phyloP scores from a whole-genome alignment of 768 basidiomycete species.

The Russula olivacea region DNA sequence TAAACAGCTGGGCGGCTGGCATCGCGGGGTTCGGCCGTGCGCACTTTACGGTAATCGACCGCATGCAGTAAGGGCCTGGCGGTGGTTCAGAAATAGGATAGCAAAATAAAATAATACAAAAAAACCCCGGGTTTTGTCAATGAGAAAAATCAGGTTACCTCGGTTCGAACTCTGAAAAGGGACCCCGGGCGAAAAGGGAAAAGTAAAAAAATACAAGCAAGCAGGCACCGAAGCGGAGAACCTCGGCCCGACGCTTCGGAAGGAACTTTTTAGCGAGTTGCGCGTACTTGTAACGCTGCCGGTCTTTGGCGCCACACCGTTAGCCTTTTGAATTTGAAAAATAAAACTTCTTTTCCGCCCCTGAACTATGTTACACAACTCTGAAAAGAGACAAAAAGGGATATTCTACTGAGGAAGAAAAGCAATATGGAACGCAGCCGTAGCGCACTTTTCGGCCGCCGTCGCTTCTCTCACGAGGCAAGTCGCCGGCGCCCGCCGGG shows the following conservation, averaged over 20 bases:
- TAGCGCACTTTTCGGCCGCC: conserved; percentile 12
- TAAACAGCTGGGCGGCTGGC: not conserved
- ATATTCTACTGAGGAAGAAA: not conserved
- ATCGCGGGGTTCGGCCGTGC: conserved; percentile 5
- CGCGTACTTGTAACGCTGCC: conserved; percentile 3
- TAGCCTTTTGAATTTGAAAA: conserved; percentile 13
- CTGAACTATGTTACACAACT: not conserved
- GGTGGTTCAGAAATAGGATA: conserved; percentile 6
- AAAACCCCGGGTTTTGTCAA: not conserved
- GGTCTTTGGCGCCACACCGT: conserved; percentile 19
- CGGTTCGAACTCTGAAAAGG: conserved; percentile 14
- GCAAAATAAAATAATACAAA: not conserved
- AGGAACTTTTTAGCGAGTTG: conserved; percentile 12
- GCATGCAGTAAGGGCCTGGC: conserved; percentile 8
- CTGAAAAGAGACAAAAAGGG: not conserved
- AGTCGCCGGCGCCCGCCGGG: not conserved
- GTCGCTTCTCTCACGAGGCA: not conserved
- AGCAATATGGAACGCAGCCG: not conserved
- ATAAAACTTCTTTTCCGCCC: not conserved
- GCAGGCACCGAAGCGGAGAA: conserved; percentile 24
- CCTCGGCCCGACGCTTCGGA: conserved; percentile 22
- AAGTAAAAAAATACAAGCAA: not conserved
- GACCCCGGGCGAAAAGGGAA: conserved; percentile 4
- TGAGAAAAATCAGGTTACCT: conserved; percentile 15
- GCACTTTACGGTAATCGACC: not conserved